phyloP scores from a whole-genome alignment of 2,329 filamentous ascomycete species.

The Colletotrichum lupini region DNA sequence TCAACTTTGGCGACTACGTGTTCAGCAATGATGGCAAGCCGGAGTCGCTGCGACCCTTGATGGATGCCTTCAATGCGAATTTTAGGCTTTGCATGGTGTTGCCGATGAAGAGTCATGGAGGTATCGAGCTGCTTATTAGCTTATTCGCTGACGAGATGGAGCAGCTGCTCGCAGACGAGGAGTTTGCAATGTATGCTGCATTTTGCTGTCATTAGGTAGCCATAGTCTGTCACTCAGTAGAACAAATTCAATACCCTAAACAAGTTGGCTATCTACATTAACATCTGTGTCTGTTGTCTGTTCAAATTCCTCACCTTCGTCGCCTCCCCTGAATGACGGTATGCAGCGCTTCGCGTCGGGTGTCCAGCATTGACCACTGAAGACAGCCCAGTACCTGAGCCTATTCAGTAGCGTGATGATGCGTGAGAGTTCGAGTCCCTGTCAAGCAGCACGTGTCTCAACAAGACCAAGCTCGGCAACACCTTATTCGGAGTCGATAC shows the following conservation, averaged over 20 bases:
- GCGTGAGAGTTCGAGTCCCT: background rate
- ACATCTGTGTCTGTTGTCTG: too few species aligned
- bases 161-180: slow-evolving; percentile 40
- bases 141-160: slow-evolving; percentile 43
- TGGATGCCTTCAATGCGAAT: slow-evolving; percentile 41
- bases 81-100: slow-evolving; percentile 42
- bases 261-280: too few species aligned
- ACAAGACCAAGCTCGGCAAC: background rate
- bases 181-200: slow-evolving; percentile 41
- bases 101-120: slow-evolving; percentile 43
- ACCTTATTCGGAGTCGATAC: background rate
- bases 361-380: background rate
- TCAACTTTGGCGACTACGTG: slow-evolving; percentile 42
- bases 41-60: slow-evolving; percentile 42
- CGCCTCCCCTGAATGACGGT: background rate
- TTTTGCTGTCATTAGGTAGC: slow-evolving; percentile 4
- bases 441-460: background rate
- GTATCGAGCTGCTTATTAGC: slow-evolving; percentile 43
- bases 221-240: background rate
- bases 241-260: background rate
- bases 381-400: background rate
- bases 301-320: too few species aligned
- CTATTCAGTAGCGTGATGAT: background rate
- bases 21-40: slow-evolving; percentile 42
- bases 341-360: background rate